Evolutionary conservation across 2,329 filamentous ascomycete genomes (phyloP).

Genomic region (Pseudocercospora musae): DNA sequence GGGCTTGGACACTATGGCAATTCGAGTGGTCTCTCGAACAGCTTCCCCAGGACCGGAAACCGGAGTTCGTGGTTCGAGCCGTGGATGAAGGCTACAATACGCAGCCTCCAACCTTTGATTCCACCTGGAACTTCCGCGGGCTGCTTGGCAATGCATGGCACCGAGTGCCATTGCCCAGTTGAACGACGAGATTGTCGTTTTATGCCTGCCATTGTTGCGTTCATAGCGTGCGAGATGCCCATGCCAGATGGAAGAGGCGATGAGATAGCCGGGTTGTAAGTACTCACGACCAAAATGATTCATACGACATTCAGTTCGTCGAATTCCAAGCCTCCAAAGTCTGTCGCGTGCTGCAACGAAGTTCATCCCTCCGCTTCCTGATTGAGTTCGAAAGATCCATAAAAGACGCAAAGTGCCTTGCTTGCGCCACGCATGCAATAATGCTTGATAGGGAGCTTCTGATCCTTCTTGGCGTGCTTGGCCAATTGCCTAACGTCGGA

Average conservation of each 20-base stretch:
- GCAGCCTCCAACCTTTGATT: slow-evolving; percentile 59
- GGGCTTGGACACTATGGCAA: slow-evolving; percentile 66
- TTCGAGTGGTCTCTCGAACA: slow-evolving; percentile 41
- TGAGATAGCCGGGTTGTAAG: not conserved
- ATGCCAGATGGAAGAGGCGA: not conserved
- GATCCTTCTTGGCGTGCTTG: slow-evolving; percentile 33
- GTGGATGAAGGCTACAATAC: slow-evolving; percentile 65
- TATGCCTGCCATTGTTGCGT: not conserved
- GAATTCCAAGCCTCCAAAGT: not conserved
- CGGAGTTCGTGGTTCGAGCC: slow-evolving; percentile 59
- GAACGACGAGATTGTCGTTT: not conserved
- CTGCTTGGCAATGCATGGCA: slow-evolving; percentile 68
- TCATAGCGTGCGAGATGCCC: not conserved
- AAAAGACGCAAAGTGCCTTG: slow-evolving; percentile 65
- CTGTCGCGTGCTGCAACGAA: not conserved
- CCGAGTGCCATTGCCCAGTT: slow-evolving; percentile 41
- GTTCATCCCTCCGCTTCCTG: not conserved
- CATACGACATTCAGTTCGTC: not conserved
- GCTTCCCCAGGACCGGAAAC: slow-evolving; percentile 40
- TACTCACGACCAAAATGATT: not conserved
- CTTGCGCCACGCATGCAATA: slow-evolving; percentile 90
- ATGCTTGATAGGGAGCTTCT: slow-evolving; percentile 73
- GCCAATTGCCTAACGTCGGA: slow-evolving; percentile 80
- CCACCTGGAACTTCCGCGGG: slow-evolving; percentile 62
- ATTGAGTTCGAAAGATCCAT: slow-evolving; percentile 48